Conservation (phyloP, 345 rosid genomes). For the Syzygium oleosum region DNA sequence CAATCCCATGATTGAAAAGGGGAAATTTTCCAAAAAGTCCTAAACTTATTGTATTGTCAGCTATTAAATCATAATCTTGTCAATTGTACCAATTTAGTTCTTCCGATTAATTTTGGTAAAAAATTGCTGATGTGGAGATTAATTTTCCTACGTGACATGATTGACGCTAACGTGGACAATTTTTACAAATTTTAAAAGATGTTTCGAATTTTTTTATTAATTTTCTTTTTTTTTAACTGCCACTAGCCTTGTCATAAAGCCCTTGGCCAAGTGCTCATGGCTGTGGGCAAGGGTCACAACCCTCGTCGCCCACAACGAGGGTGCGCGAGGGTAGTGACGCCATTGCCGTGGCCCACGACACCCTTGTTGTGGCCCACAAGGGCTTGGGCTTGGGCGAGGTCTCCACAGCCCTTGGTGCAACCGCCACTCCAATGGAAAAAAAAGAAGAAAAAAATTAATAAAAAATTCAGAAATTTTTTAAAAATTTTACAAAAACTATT, state of each 20-base stretch:
- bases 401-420: accelerated
- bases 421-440: neutral
- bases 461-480: accelerated
- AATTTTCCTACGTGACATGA: accelerated
- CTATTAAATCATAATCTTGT: neutral
- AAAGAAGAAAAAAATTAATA: neutral
- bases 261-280: neutral
- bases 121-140: neutral
- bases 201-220: too few species aligned
- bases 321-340: too few species aligned
- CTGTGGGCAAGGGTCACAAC: too few species aligned
- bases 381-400: neutral
- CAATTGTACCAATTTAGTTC: neutral
- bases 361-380: neutral
- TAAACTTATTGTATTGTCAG: neutral
- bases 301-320: too few species aligned
- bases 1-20: too few species aligned
- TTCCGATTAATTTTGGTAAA: accelerated
- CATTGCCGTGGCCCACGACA: accelerated
- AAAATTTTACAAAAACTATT: neutral
- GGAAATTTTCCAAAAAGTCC: neutral
- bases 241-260: neutral
- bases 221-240: neutral
- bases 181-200: neutral
- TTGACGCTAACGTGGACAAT: accelerated